These are phyloP conservation scores for Coemansia sp. DNA, from an alignment of 192 early-diverging fungal genomes.

Conservation along the genomic window DNA sequence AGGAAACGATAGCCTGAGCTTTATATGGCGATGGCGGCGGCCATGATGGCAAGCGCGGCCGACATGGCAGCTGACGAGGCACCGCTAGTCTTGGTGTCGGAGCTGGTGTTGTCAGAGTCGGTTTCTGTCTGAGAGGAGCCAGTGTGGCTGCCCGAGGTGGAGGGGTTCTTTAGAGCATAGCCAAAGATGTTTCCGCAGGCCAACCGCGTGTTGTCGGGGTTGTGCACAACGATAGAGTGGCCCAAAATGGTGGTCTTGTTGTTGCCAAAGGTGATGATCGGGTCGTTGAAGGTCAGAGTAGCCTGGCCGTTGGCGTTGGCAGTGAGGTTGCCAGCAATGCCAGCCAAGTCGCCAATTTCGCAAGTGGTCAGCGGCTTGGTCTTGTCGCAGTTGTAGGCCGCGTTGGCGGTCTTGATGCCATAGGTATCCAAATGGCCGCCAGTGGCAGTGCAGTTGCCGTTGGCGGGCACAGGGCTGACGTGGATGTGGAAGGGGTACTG, in stretches of 20 bases:
- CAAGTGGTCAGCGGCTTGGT: conserved; percentile 41
- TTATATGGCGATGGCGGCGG: conserved; percentile 23
- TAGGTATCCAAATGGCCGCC: conserved; percentile 52
- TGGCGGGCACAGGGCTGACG: conserved; percentile 23
- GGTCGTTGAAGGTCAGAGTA: conserved; percentile 32
- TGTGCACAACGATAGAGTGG: conserved; percentile 63
- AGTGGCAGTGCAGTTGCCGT: conserved; percentile 56
- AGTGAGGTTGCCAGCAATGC: conserved; percentile 57
- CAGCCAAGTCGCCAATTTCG: conserved; percentile 62
- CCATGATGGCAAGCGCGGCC: conserved; percentile 17
- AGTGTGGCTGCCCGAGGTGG: conserved; percentile 6
- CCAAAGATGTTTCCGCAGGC: conserved; percentile 60
- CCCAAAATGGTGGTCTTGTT: conserved; percentile 54
- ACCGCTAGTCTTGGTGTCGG: conserved; percentile 3
- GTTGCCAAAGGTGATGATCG: conserved; percentile 44
- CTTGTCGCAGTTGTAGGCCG: conserved; percentile 38
- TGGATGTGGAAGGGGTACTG: conserved; percentile 56
- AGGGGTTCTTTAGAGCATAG: conserved; percentile 23
- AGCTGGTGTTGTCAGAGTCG: not conserved
- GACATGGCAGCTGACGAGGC: conserved; percentile 18
- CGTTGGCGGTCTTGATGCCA: conserved; percentile 20
- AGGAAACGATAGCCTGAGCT: not conserved
- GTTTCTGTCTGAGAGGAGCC: not conserved
- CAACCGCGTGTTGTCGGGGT: conserved; percentile 52
- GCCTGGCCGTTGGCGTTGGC: conserved; percentile 28